Evolutionary conservation across 2,329 filamentous ascomycete genomes (phyloP), one percentile per base, ranked within the genome.

Genomic region (Claviceps citrina): DNA sequence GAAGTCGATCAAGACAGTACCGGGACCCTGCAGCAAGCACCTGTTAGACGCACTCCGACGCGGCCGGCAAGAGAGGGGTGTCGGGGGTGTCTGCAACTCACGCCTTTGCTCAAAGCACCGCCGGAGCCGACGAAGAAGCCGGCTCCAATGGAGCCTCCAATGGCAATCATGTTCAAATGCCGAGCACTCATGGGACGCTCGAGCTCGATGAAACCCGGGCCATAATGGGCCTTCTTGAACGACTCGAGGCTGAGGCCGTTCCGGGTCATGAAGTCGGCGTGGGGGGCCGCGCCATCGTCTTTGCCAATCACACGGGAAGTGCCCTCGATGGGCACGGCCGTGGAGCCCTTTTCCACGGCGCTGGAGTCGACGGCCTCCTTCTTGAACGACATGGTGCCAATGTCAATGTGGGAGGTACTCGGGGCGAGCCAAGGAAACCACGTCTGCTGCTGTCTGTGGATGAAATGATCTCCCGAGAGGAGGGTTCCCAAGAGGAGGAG

Each of bases 61-160:
- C n/a, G n/a, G n/a, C n/a, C n/a, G n/a, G n/a, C n/a, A n/a, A n/a
- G n/a, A n/a, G n/a, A n/a, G n/a, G n/a, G n/a, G n/a, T n/a, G n/a
- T n/a, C n/a, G n/a, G n/a, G n/a, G n/a, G n/a, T n/a, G n/a, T n/a
- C n/a, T n/a, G n/a, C 73, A 39, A 48, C 63, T 54, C 59, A 64
- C 67, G 57, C 72, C 72, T 42, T 59, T 64, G 45, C 50, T 52
- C 10, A 76, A 57, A 36, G 72, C 71, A 48, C 58, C 53, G 48
- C 72, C 72, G 27, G 71, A 73, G 49, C 72, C 71, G 51, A 76
- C 72, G 55, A 76, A 76, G 62, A 76, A 73, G 60, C 72, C 72
- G 53, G 72, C 72, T 54, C 72, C 72, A 41, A 76, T 76, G 26
- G 71, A 73, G 43, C 71, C 72, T 51, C 71, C 71, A 42, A 76